A percentile compares a stretch with the other conserved stretches of the same genome.
Conservation (phyloP, 768 basidiomycete species). For the Glaciozyma martinii region DNA sequence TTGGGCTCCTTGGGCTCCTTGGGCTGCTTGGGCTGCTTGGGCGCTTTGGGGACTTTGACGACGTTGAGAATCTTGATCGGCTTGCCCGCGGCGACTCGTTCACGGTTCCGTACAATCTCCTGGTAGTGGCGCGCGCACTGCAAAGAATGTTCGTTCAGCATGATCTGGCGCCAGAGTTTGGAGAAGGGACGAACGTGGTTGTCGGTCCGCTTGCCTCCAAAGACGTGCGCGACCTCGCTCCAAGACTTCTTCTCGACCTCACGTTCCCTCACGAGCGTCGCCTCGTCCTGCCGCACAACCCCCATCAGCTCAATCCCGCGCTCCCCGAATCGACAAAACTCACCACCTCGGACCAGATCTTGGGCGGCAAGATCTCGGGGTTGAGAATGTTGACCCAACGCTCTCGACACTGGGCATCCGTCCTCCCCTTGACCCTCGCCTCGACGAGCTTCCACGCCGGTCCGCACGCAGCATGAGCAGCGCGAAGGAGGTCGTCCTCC, state of each 20-base stretch:
- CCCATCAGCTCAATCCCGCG: not conserved
- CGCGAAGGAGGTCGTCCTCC: conserved; percentile 16
- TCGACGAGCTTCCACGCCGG: conserved; percentile 14
- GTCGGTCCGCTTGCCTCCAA: conserved; percentile 6
- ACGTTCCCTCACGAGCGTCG: not conserved
- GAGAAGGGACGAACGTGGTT: conserved; percentile 5
- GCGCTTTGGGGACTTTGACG: too few relatives aligned
- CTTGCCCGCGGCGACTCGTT: not conserved
- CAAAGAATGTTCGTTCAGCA: not conserved
- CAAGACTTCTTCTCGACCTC: conserved; percentile 13
- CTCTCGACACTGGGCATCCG: conserved; percentile 30
- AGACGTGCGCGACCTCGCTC: conserved; percentile 12
- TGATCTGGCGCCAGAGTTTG: not conserved
- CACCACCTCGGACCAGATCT: conserved; percentile 26
- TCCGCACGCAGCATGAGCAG: conserved; percentile 11
- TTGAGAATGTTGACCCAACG: conserved; percentile 25
- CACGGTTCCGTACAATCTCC: not conserved
- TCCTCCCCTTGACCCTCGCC: conserved; percentile 10
- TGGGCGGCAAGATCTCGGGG: conserved; percentile 4
- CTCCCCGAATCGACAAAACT: not conserved
- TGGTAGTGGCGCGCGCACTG: conserved; percentile 18
- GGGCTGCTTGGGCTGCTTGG: too few relatives aligned
- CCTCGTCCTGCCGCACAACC: conserved; percentile 12
- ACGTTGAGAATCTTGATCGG: not conserved
- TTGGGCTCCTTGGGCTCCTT: too few relatives aligned